Evolutionary conservation across 106 monocot species (phyloP), one percentile per base, ranked within the genome.

Genomic region (Allium sativum): DNA sequence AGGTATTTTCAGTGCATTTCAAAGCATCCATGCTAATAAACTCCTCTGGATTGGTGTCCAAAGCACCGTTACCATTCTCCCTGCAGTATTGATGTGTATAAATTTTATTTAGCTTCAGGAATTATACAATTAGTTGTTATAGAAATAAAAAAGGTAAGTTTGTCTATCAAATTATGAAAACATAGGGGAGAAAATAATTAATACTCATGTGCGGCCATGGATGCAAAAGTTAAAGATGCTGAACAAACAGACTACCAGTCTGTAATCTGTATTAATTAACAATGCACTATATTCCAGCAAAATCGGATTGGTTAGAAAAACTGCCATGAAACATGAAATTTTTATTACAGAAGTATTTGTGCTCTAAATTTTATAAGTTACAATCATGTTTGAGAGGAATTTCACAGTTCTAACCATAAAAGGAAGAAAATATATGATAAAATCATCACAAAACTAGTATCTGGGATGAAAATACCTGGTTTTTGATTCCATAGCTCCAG

Each of bases 401-500:
- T 31, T 5, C 5, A 31, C 2, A 31, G 31, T 31, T 31, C 31
- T 31, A 31, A 2, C 31, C 31, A 13, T 40, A 10, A 44, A n/a
- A n/a, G n/a, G 44, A 7, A 40, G 17, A 60, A 31, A 60, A 14
- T 60, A 7, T 18, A 44, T 11, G 15, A 18, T 4, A 62, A 62
- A 62, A 12, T 9, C 21, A 62, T 16, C 8, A 62, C 17, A 21
- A 62, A 62, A 48, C 47, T 62, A 18, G 10, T 72, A 56, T 31
- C 31, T 3, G 31, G 2, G 31, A 31, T 31, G 31, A 31, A 31
- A 31, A 31, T 64, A 72, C 72, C 72, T 72, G 21, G 40, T 57
- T 10, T 54, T 0, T 55, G 41, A 50, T 56, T 64, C 43, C 72
- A 72, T 68, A 63, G 48, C 22, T 72, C 72, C 51, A 51, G 56